A percentile compares a stretch with the other conserved stretches of the same genome.
These are phyloP conservation scores for Blastobotrys arbuscula DNA, from an alignment of 1,139 yeast genomes.

Conservation along the genomic window DNA sequence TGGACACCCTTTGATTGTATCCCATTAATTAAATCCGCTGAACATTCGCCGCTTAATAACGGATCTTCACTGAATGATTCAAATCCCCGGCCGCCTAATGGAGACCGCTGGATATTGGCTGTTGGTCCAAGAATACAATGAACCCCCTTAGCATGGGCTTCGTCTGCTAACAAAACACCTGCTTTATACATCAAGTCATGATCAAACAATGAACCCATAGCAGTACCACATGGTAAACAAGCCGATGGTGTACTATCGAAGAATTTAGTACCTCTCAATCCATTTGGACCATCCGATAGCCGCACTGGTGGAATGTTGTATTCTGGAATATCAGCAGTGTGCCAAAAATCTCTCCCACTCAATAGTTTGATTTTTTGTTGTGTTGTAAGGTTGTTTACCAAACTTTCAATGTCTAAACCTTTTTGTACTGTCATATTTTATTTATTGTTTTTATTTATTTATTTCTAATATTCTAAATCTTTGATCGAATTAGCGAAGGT, in stretches of 20 bases:
- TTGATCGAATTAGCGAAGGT: neutral
- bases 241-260: slow-evolving; percentile 46
- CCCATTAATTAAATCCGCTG: slow-evolving; percentile 48
- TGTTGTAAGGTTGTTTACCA: slow-evolving; percentile 41
- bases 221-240: slow-evolving; percentile 50
- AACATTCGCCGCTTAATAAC: slow-evolving; percentile 46
- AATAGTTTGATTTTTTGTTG: slow-evolving; percentile 46
- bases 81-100: slow-evolving; percentile 60
- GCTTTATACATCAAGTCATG: slow-evolving; percentile 39
- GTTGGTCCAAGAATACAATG: slow-evolving; percentile 53
- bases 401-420: slow-evolving; percentile 41
- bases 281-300: slow-evolving; percentile 50
- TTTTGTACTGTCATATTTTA: neutral
- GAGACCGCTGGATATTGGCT: slow-evolving; percentile 51
- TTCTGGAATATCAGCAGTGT: slow-evolving; percentile 46
- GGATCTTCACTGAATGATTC: slow-evolving; percentile 64
- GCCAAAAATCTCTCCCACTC: slow-evolving; percentile 42
- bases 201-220: slow-evolving; percentile 42
- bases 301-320: slow-evolving; percentile 39
- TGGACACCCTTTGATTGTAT: slow-evolving; percentile 48
- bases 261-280: slow-evolving; percentile 48
- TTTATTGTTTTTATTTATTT: neutral
- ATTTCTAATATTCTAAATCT: neutral
- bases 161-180: slow-evolving; percentile 46
- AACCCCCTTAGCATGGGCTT: slow-evolving; percentile 46